phyloP scores from a whole-genome alignment of 1,284 basidiomycete species.

The Sanghuangporus sanghuang region DNA sequence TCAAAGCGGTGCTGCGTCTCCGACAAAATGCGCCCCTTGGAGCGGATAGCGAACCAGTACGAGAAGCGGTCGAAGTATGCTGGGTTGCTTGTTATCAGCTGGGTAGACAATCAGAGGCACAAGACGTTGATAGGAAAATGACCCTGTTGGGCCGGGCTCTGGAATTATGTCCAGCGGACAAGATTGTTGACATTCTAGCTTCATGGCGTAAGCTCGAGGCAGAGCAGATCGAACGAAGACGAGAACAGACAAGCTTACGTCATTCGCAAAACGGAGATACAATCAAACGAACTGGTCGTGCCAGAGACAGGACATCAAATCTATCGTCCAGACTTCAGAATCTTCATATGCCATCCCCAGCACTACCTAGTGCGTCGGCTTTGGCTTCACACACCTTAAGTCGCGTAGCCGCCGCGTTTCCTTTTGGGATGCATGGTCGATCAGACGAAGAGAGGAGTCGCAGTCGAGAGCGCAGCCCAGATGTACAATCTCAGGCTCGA shows the following conservation, averaged over 20 bases:
- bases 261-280: constrained; percentile 25
- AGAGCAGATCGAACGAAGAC: constrained; percentile 51
- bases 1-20: constrained; percentile 52
- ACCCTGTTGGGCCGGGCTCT: constrained; percentile 76
- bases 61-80: constrained; percentile 72
- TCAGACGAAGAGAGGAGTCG: constrained; percentile 37
- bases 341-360: constrained; percentile 59
- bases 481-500: constrained; percentile 67
- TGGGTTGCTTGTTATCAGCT: constrained; percentile 87
- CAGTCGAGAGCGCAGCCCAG: constrained; percentile 42
- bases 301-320: constrained; percentile 31
- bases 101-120: constrained; percentile 73
- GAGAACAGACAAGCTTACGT: constrained; percentile 32
- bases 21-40: constrained; percentile 31
- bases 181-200: constrained; percentile 65
- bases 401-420: constrained; percentile 73
- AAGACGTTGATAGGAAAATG: constrained; percentile 62
- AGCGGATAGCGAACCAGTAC: constrained; percentile 40
- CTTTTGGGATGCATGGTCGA: constrained; percentile 51
- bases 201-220: constrained; percentile 69
- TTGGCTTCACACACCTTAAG: constrained; percentile 70
- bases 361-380: constrained; percentile 59
- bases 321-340: constrained; percentile 52
- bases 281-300: constrained; percentile 14
- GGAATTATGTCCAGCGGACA: constrained; percentile 81